Evolutionary conservation across 306 rosid species (phyloP), one percentile per base, ranked within the genome.

Genomic region (Sicyos edulis): DNA sequence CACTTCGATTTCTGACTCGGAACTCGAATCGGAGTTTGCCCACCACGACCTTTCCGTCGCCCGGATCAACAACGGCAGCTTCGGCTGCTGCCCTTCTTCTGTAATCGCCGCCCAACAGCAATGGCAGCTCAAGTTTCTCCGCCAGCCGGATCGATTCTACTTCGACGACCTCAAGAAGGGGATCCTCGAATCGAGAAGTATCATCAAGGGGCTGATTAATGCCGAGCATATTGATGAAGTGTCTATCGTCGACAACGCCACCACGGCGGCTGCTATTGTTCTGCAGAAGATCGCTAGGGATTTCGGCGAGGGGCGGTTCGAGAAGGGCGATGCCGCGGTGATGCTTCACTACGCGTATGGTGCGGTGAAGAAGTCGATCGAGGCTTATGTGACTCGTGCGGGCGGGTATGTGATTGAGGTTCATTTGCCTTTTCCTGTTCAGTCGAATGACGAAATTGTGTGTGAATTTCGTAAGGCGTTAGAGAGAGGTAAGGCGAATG

Each of bases 181-280:
- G 3, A 88, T 91, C 51, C 83, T 80, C 58, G 83, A 59, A 1
- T 89, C 97, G 0, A 80, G 99, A 16, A 79, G 86, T 44, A 59
- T 91, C 8, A 84, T 95, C 80, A 79, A 82, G 66, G 83, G 71
- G 24, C 72, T 91, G 22, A 88, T 95, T 76, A 89, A 89, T 77
- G 99, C 99, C 0, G 77, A 83, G 3, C 83, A 85, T 60, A 78
- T 88, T 4, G 96, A 91, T 17, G 96, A 95, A 83, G 82, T 95
- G 78, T 83, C 99, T 3, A 78, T 95, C 69, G 99, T 95, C 16
- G 99, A 95, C 60, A 95, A 95, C 85, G 97, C 99, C 83, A 95
- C 99, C 81, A 91, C 99, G 8, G 99, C 99, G n/a, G 96, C 96
- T 12, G 88, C 99, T 69, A 88, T 95, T 24, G 90, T 95, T 62